Conservation (phyloP, 208 protist species). For the Naegleria lovaniensis region DNA sequence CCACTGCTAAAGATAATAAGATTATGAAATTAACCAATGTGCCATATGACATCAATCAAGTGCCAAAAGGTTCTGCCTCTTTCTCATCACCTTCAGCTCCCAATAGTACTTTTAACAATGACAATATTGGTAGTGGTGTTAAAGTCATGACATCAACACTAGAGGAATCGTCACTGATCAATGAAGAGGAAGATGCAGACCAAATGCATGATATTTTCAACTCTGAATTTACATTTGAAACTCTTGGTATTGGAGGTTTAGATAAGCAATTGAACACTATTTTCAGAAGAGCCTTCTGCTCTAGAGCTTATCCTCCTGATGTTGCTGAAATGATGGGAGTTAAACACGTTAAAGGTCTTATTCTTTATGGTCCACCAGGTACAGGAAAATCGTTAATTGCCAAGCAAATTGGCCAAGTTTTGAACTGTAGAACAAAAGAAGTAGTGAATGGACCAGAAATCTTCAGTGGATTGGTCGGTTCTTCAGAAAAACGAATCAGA, state of each 20-base stretch:
- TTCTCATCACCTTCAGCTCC: no score
- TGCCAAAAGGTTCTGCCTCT: not conserved
- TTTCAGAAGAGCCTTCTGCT: slow-evolving; percentile 96
- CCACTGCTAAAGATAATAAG: not conserved
- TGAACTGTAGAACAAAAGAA: slow-evolving; percentile 81
- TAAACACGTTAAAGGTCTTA: slow-evolving; percentile 97
- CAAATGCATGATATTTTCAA: slow-evolving; percentile 48
- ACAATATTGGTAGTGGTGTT: not conserved
- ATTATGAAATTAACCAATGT: not conserved
- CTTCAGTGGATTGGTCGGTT: slow-evolving; percentile 98
- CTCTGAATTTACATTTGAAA: slow-evolving; percentile 76
- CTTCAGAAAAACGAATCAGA: slow-evolving; percentile 97
- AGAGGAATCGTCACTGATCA: no score
- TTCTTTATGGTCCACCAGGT: slow-evolving; percentile 99
- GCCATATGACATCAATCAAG: not conserved
- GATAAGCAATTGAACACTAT: slow-evolving; percentile 96
- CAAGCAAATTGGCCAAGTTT: slow-evolving; percentile 98
- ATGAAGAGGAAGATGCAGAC: not conserved
- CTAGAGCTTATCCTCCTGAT: slow-evolving; percentile 97
- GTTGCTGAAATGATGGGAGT: slow-evolving; percentile 97
- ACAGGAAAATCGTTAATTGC: slow-evolving; percentile 93
- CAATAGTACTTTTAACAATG: not conserved
- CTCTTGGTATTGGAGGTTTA: slow-evolving; percentile 92
- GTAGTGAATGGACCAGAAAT: slow-evolving; percentile 99
- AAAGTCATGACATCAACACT: not conserved